These are phyloP conservation scores for Metarhizium humberi DNA, from an alignment of 2,329 filamentous ascomycete genomes.

Conservation along the genomic window DNA sequence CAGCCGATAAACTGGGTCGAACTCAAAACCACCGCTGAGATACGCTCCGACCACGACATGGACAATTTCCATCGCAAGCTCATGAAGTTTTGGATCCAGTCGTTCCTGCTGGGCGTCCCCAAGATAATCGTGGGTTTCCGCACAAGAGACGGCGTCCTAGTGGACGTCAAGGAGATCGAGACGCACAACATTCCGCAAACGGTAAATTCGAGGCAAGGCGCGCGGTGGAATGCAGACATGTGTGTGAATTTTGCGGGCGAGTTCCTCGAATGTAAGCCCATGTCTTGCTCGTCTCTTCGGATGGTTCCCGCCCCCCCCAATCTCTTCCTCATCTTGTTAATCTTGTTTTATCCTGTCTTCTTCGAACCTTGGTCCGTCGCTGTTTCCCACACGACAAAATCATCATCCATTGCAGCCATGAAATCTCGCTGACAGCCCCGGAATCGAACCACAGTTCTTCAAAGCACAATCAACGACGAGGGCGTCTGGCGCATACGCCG, in stretches of 20 bases:
- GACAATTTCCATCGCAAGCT: slow-evolving; percentile 80
- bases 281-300: not conserved
- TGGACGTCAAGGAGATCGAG: slow-evolving; percentile 65
- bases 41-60: slow-evolving; percentile 57
- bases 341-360: not conserved
- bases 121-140: slow-evolving; percentile 89
- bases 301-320: not conserved
- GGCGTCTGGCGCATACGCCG: slow-evolving; percentile 77
- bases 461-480: slow-evolving; percentile 53
- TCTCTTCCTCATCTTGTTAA: not conserved
- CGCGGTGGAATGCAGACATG: slow-evolving; percentile 81
- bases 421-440: not conserved
- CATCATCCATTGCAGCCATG: not conserved
- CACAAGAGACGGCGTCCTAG: slow-evolving; percentile 60
- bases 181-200: slow-evolving; percentile 70
- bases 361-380: not conserved
- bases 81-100: slow-evolving; percentile 94
- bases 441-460: slow-evolving; percentile 41
- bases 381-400: not conserved
- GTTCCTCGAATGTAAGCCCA: slow-evolving; percentile 64
- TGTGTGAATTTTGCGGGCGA: slow-evolving; percentile 83
- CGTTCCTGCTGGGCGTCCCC: slow-evolving; percentile 85
- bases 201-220: slow-evolving; percentile 56
- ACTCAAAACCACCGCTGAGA: slow-evolving; percentile 78
- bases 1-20: slow-evolving; percentile 86